Conservation (phyloP, 441 rosid genomes). For the Biscutella laevigata region DNA sequence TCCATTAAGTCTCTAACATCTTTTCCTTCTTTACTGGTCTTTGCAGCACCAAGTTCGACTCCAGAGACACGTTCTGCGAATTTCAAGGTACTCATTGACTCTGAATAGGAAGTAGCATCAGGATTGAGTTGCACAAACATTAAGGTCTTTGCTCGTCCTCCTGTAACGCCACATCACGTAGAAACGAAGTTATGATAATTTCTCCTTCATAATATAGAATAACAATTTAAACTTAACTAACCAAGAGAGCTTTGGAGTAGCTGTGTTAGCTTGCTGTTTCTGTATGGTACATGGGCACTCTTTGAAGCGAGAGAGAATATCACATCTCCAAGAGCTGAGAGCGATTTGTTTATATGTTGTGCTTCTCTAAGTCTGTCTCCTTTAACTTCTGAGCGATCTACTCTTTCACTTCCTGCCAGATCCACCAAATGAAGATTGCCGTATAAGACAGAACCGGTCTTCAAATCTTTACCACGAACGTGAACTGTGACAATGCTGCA, state of each 20-base stretch:
- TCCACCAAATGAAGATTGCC: conserved; percentile 63
- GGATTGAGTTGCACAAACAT: conserved; percentile 71
- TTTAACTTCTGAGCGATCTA: conserved; percentile 55
- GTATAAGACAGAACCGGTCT: conserved; percentile 32
- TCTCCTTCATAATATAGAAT: too few species aligned
- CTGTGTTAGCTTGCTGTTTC: conserved; percentile 78
- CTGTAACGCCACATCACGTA: conserved; percentile 22
- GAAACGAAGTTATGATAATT: conserved; percentile 6
- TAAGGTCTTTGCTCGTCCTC: conserved; percentile 62
- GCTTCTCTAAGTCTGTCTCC: conserved; percentile 60
- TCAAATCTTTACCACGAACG: conserved; percentile 48
- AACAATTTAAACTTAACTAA: conserved; percentile 12
- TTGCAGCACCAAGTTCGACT: conserved; percentile 64
- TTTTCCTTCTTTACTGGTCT: conserved; percentile 50
- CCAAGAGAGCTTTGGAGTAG: conserved; percentile 63
- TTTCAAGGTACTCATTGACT: conserved; percentile 53
- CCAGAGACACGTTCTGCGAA: conserved; percentile 67
- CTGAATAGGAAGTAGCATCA: conserved; percentile 39
- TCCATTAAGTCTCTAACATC: conserved; percentile 56
- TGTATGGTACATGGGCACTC: conserved; percentile 53
- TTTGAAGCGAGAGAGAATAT: conserved; percentile 57
- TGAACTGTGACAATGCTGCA: conserved; percentile 53
- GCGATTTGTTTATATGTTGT: conserved; percentile 68
- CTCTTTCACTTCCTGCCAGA: conserved; percentile 72
- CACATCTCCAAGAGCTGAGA: conserved; percentile 67